A percentile compares a stretch with the other conserved stretches of the same genome.
These are phyloP conservation scores for Emericellopsis cladophorae DNA, from an alignment of 2,329 filamentous ascomycete species.

Conservation along the genomic window DNA sequence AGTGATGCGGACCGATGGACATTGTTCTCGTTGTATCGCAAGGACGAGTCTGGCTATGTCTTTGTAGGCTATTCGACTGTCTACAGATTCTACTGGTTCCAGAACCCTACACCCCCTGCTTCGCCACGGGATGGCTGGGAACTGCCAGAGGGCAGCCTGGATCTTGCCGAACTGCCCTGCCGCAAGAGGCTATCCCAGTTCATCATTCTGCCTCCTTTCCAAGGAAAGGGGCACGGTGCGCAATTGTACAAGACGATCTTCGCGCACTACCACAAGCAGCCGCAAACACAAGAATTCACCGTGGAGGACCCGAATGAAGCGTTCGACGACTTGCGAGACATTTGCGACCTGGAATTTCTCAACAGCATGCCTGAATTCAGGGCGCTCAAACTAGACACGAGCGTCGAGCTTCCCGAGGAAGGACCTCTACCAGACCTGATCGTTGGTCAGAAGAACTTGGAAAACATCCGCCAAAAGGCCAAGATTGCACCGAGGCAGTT, in stretches of 20 bases:
- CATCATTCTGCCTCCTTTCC: slow-evolving; percentile 77
- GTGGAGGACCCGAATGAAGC: slow-evolving; percentile 88
- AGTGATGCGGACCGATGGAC: slow-evolving; percentile 77
- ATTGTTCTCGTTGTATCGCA: slow-evolving; percentile 75
- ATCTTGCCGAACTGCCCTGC: slow-evolving; percentile 52
- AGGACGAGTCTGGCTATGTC: slow-evolving; percentile 48
- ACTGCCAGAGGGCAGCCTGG: slow-evolving; percentile 29
- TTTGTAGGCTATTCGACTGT: slow-evolving; percentile 86
- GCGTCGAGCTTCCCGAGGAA: slow-evolving; percentile 32
- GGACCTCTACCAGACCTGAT: slow-evolving; percentile 37
- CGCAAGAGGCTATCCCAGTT: slow-evolving; percentile 88
- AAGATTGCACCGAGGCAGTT: slow-evolving; percentile 75
- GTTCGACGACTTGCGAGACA: slow-evolving; percentile 69
- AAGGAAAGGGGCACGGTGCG: slow-evolving; percentile 66
- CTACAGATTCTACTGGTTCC: slow-evolving; percentile 69
- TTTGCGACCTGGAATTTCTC: slow-evolving; percentile 57
- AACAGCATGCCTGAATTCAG: slow-evolving; percentile 45
- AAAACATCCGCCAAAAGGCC: slow-evolving; percentile 41
- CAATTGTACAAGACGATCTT: slow-evolving; percentile 76
- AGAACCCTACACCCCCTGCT: slow-evolving; percentile 29
- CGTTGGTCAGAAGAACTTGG: slow-evolving; percentile 42
- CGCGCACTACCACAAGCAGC: slow-evolving; percentile 49
- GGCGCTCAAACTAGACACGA: slow-evolving; percentile 40
- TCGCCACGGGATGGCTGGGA: slow-evolving; percentile 27
- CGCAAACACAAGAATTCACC: slow-evolving; percentile 69